These are phyloP conservation scores for Porphyra umbilicalis DNA, from an alignment of 31 red algal genomes.

Conservation along the genomic window DNA sequence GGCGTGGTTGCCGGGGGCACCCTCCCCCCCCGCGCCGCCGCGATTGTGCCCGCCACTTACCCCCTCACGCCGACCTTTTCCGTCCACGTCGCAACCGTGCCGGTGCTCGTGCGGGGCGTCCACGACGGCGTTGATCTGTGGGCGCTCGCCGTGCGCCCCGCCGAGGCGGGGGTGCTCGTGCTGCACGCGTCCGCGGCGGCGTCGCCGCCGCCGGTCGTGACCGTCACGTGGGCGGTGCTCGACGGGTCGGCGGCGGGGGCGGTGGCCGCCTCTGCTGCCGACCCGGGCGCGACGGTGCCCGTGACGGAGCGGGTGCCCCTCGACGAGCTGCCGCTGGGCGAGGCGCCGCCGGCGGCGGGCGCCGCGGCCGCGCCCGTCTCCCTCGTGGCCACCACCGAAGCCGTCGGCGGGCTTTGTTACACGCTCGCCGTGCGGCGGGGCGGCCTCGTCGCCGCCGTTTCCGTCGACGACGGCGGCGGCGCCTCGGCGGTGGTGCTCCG, in stretches of 20 bases:
- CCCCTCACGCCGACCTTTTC: neutral
- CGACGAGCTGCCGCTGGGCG: slow-evolving; percentile 45
- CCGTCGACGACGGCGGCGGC: neutral
- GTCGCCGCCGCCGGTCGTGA: neutral
- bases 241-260: neutral
- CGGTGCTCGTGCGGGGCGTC: slow-evolving; percentile 1
- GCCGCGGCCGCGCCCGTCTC: neutral
- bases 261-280: neutral
- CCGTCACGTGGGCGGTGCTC: neutral
- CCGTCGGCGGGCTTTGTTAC: neutral
- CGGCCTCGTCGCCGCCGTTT: neutral
- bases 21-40: neutral
- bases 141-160: neutral
- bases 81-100: neutral
- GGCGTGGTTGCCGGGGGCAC: neutral
- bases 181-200: neutral
- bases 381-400: slow-evolving; percentile 1
- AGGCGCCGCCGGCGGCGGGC: neutral
- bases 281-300: neutral
- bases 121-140: slow-evolving; percentile 2
- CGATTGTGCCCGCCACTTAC: neutral
- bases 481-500: neutral
- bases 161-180: neutral
- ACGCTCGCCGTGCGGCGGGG: neutral
- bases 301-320: slow-evolving; percentile 20